Conservation (phyloP, 352 stramenopile species). For the Saprolegnia diclina region DNA sequence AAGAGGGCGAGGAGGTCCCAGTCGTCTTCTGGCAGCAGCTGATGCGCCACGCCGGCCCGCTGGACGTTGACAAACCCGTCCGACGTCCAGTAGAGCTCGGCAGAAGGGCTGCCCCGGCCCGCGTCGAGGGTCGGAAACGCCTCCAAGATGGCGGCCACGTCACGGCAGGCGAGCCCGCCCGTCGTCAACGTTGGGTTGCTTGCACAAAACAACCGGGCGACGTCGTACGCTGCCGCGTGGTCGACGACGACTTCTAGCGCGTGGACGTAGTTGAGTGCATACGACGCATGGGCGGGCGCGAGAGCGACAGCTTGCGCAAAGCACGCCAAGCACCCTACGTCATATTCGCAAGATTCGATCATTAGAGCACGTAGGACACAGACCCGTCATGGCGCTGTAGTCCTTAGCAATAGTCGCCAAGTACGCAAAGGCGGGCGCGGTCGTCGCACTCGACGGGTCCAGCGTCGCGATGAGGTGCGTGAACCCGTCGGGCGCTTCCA, state of each 20-base stretch:
- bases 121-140: slow-evolving; percentile 5
- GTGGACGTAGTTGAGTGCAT: slow-evolving; percentile 64
- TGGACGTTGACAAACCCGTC: not conserved
- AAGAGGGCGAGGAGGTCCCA: slow-evolving; percentile 73
- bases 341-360: not conserved
- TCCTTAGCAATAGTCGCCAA: slow-evolving; percentile 73
- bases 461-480: slow-evolving; percentile 39
- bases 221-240: slow-evolving; percentile 42
- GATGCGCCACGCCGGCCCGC: not conserved
- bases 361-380: no score
- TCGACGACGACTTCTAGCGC: slow-evolving; percentile 42
- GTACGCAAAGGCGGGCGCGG: slow-evolving; percentile 63
- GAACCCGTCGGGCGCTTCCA: slow-evolving; percentile 40
- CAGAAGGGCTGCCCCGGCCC: not conserved
- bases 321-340: slow-evolving; percentile 40
- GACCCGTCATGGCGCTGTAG: slow-evolving; percentile 41
- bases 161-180: slow-evolving; percentile 29
- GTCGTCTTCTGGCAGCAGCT: slow-evolving; percentile 39
- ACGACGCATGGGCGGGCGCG: slow-evolving; percentile 42
- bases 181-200: slow-evolving; percentile 38
- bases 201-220: slow-evolving; percentile 40
- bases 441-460: slow-evolving; percentile 36
- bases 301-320: slow-evolving; percentile 46
- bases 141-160: slow-evolving; percentile 37
- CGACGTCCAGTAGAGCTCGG: not conserved